These are phyloP conservation scores for Alternaria hordeiaustralica DNA, from an alignment of 2,329 filamentous ascomycete genomes.

Conservation along the genomic window DNA sequence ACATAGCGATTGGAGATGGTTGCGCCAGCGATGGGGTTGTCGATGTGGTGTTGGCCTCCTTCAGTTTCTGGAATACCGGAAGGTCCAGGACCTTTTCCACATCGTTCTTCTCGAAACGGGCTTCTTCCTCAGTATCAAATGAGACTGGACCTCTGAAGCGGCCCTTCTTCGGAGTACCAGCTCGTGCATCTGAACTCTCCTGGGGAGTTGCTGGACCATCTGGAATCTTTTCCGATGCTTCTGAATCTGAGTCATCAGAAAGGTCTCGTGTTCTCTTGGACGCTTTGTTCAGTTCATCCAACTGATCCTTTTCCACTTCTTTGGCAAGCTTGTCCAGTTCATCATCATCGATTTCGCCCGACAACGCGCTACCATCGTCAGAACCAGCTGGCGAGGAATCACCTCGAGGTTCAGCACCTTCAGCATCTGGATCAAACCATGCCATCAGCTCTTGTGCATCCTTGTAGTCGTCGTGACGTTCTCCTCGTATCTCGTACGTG, in stretches of 20 bases:
- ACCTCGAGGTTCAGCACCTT: background rate
- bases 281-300: background rate
- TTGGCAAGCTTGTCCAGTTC: background rate
- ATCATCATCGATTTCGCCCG: background rate
- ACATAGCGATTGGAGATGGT: background rate
- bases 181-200: background rate
- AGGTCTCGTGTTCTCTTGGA: background rate
- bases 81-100: background rate
- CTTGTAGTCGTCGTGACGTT: background rate
- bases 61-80: background rate
- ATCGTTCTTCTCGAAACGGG: background rate
- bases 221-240: accelerated
- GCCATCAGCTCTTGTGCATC: background rate
- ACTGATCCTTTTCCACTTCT: background rate
- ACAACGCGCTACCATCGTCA: background rate
- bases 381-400: background rate
- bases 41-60: background rate
- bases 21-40: too few species aligned
- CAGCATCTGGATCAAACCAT: background rate
- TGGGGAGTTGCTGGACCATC: background rate
- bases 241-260: background rate
- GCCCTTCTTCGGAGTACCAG: background rate
- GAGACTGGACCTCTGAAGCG: background rate
- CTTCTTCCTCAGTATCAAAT: background rate
- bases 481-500: background rate